phyloP scores from a whole-genome alignment of 805 yeast genomes.

The Wickerhamomyces xylosicus region DNA sequence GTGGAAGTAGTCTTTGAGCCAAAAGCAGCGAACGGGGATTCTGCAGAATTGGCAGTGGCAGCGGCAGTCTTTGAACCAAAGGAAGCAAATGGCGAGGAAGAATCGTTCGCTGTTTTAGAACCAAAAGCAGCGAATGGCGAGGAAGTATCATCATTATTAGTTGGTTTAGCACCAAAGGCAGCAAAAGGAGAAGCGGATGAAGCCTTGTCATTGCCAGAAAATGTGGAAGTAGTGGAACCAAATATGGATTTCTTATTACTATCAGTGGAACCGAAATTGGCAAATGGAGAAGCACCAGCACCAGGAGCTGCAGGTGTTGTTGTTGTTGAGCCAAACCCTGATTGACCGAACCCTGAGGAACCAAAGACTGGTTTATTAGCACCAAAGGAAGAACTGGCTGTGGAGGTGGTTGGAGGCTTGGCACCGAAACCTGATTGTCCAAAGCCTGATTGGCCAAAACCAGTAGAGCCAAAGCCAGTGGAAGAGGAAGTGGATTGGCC shows the following conservation, averaged over 20 bases:
- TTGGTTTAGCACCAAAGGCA: not conserved
- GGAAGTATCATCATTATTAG: not conserved
- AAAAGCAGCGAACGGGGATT: not conserved
- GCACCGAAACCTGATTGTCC: constrained; percentile 3
- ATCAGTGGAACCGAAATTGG: constrained; percentile 2
- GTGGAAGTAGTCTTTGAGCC: too few relatives aligned
- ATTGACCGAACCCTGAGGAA: constrained; percentile 2
- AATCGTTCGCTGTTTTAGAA: not conserved
- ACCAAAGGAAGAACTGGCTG: not conserved
- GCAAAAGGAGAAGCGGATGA: not conserved
- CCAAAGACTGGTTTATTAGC: constrained; percentile 6
- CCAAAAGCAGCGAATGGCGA: constrained; percentile 12
- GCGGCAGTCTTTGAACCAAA: not conserved
- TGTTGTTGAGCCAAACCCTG: too few relatives aligned
- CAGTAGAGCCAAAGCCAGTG: constrained; percentile 7
- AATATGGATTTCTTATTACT: constrained; percentile 2
- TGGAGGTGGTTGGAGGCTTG: constrained; percentile 6
- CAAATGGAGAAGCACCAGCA: constrained; percentile 15
- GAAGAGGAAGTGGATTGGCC: not conserved
- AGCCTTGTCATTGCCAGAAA: not conserved
- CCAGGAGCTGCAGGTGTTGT: constrained; percentile 7
- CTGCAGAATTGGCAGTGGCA: too few relatives aligned
- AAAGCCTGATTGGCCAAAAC: constrained; percentile 3
- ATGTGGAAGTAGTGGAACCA: constrained; percentile 7
- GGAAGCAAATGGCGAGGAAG: constrained; percentile 7